These are phyloP conservation scores for Hericium erinaceus DNA, from an alignment of 768 basidiomycete genomes.

Conservation along the genomic window DNA sequence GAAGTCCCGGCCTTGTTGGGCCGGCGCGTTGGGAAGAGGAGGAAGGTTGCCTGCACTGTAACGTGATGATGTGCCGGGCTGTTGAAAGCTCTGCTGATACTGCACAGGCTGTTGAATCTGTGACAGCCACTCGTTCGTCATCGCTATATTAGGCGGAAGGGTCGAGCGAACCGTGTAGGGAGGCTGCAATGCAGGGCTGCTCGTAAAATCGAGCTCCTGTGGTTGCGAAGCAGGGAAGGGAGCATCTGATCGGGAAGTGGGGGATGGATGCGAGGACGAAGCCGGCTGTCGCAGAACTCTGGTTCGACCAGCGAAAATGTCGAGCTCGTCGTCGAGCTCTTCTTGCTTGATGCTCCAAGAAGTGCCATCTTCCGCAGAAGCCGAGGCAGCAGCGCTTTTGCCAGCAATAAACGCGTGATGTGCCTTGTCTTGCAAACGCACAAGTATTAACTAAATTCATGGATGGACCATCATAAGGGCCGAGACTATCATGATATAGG, in stretches of 20 bases:
- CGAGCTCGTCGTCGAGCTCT: conserved; percentile 52
- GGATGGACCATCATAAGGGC: neutral
- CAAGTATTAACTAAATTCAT: conserved; percentile 43
- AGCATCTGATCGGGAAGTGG: neutral
- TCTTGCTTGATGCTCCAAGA: conserved; percentile 47
- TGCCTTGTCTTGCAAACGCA: conserved; percentile 56
- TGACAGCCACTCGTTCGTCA: neutral
- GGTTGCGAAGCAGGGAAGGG: neutral
- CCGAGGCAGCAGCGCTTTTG: conserved; percentile 23
- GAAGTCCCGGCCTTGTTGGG: too few relatives aligned
- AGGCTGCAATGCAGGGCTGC: neutral
- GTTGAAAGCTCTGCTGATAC: neutral
- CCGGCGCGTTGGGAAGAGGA: too few relatives aligned
- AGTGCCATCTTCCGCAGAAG: conserved; percentile 25
- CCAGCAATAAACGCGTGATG: conserved; percentile 41
- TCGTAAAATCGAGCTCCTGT: neutral
- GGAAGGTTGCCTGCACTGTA: neutral
- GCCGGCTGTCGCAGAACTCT: conserved; percentile 46
- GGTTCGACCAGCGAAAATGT: conserved; percentile 61
- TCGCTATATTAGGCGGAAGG: neutral
- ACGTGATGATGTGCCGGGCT: neutral
- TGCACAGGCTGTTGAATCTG: neutral
- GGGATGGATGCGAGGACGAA: conserved; percentile 6
- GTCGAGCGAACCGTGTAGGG: neutral
- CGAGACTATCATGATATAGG: neutral